These are phyloP conservation scores for Metschnikowia matae DNA, from an alignment of 805 yeast genomes.

Conservation along the genomic window DNA sequence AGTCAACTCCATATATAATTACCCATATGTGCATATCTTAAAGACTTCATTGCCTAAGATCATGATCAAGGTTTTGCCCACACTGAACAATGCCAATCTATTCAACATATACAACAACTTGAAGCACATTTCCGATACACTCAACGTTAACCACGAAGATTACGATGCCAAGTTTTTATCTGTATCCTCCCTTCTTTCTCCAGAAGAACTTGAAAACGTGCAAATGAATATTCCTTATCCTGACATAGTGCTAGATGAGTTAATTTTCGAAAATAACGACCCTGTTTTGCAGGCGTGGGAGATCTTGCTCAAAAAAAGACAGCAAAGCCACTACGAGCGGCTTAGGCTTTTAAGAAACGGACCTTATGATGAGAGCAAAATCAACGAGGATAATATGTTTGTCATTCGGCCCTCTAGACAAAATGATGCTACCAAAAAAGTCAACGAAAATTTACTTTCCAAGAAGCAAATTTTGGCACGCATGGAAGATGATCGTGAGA, in stretches of 20 bases:
- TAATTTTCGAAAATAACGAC: slow-evolving; percentile 19
- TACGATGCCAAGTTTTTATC: slow-evolving; percentile 27
- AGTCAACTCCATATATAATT: slow-evolving; percentile 31
- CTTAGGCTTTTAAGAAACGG: slow-evolving; percentile 35
- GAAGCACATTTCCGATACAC: slow-evolving; percentile 33
- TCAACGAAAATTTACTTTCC: slow-evolving; percentile 23
- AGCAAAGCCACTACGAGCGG: slow-evolving; percentile 51
- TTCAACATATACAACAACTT: slow-evolving; percentile 35
- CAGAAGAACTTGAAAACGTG: slow-evolving; percentile 32
- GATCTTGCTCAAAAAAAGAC: slow-evolving; percentile 41
- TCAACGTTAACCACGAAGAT: slow-evolving; percentile 27
- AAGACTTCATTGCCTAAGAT: slow-evolving; percentile 34
- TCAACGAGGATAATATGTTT: slow-evolving; percentile 21
- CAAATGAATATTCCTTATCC: slow-evolving; percentile 34
- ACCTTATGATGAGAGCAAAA: slow-evolving; percentile 13
- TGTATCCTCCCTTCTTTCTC: slow-evolving; percentile 27
- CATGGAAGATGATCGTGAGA: slow-evolving; percentile 91
- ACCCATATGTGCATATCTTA: slow-evolving; percentile 35
- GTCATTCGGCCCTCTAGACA: slow-evolving; percentile 23
- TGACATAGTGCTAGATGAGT: slow-evolving; percentile 22
- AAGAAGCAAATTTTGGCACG: slow-evolving; percentile 61
- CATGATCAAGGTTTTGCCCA: slow-evolving; percentile 33
- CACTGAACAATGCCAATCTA: slow-evolving; percentile 32
- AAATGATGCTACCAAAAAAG: slow-evolving; percentile 22
- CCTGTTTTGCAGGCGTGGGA: slow-evolving; percentile 44